phyloP scores from a whole-genome alignment of 169 alveolate species.

The Cystoisospora suis region DNA sequence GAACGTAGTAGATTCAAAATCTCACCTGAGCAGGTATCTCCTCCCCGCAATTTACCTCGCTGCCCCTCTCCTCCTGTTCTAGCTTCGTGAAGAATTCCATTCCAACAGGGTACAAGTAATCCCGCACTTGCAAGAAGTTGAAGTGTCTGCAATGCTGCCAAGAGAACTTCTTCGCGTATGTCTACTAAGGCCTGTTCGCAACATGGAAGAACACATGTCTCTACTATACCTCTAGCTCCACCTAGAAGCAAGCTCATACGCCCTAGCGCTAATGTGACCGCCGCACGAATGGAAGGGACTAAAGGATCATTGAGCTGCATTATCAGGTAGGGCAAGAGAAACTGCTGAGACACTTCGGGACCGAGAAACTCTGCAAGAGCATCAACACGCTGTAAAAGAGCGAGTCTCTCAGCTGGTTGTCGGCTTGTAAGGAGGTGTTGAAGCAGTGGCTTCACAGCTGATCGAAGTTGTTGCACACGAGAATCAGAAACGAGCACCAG shows the following conservation, averaged over 20 bases:
- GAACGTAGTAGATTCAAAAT: neutral
- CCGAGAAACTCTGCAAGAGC: slow-evolving; percentile 55
- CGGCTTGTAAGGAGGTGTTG: slow-evolving; percentile 29
- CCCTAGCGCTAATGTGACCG: slow-evolving; percentile 35
- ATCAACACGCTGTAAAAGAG: slow-evolving; percentile 43
- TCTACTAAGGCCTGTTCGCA: slow-evolving; percentile 64
- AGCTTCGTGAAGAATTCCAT: neutral
- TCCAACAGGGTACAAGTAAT: neutral
- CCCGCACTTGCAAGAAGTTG: slow-evolving; percentile 45
- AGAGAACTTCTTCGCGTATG: slow-evolving; percentile 46
- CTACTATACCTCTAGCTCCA: slow-evolving; percentile 33
- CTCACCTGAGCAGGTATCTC: neutral
- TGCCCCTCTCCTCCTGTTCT: neutral
- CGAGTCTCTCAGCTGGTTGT: slow-evolving; percentile 30
- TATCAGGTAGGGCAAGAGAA: slow-evolving; percentile 59
- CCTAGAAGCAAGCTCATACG: slow-evolving; percentile 25
- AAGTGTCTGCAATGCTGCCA: slow-evolving; percentile 52
- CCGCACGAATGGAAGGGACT: slow-evolving; percentile 53
- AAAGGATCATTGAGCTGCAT: slow-evolving; percentile 55
- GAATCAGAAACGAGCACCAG: neutral
- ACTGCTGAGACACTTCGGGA: slow-evolving; percentile 40
- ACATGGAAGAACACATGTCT: slow-evolving; percentile 57
- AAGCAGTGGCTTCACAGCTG: slow-evolving; percentile 51
- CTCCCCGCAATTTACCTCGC: neutral
- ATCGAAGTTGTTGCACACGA: slow-evolving; percentile 15